Conservation (phyloP, 257 asterid species). For the Primulina huaijiensis region DNA sequence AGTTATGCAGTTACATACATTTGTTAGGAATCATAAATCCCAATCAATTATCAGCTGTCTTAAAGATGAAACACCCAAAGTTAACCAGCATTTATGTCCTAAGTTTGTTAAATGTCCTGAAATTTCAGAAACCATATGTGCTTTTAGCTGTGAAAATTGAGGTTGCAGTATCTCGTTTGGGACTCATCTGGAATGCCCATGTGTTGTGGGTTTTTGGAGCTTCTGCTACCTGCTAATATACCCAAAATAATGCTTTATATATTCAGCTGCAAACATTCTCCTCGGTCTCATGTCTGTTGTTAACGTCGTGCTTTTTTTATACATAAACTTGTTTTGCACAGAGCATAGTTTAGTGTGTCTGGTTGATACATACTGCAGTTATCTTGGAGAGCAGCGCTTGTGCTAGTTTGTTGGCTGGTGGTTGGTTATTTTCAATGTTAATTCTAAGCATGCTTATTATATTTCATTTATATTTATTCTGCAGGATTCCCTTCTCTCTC, state of each 20-base stretch:
- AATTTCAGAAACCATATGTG: neutral
- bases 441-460: neutral
- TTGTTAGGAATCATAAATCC: neutral
- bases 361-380: neutral
- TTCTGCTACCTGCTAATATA: neutral
- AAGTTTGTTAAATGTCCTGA: neutral
- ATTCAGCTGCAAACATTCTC: neutral
- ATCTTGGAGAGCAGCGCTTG: neutral
- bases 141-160: neutral
- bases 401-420: neutral
- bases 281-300: neutral
- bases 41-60: neutral
- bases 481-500: slow-evolving; percentile 12
- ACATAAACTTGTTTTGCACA: neutral
- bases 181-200: neutral
- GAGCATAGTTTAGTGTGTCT: neutral
- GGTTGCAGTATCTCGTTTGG: neutral
- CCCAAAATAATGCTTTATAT: neutral
- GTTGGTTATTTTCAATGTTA: neutral
- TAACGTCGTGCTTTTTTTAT: neutral
- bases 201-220: neutral
- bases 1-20: neutral
- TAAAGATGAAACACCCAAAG: neutral
- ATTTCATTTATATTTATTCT: slow-evolving; percentile 12
- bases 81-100: neutral